phyloP scores from a whole-genome alignment of 257 asterid genomes.

The Misopates orontium region DNA sequence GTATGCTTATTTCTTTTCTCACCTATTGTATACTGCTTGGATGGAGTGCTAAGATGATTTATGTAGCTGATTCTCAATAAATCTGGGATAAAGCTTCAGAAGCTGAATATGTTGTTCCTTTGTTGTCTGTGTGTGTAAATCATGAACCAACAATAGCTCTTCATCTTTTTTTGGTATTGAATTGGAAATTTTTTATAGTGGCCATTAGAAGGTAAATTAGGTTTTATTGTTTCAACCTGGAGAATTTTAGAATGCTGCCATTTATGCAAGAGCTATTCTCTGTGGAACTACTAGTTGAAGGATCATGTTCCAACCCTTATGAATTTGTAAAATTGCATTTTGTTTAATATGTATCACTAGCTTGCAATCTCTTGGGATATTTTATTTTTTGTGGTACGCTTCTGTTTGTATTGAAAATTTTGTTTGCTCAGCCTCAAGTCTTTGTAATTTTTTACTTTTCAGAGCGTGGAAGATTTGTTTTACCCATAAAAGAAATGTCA shows the following conservation, averaged over 20 bases:
- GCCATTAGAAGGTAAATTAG: slow-evolving; percentile 14
- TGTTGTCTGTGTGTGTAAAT: slow-evolving; percentile 1
- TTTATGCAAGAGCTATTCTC: background rate
- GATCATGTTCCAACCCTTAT: background rate
- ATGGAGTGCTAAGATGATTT: background rate
- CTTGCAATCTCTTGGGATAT: background rate
- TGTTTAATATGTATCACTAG: background rate
- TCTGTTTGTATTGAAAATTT: too few relatives aligned
- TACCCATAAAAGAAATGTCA: background rate
- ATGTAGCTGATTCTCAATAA: background rate
- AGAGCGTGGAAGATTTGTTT: background rate
- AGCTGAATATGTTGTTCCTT: background rate
- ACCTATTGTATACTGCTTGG: background rate
- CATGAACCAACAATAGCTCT: background rate
- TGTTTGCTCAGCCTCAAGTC: too few relatives aligned
- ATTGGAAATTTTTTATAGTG: background rate
- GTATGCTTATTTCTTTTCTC: background rate
- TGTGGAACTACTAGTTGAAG: slow-evolving; percentile 13
- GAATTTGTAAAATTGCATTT: background rate
- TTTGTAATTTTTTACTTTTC: background rate
- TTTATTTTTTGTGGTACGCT: background rate
- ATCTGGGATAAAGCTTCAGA: background rate
- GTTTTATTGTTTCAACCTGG: background rate
- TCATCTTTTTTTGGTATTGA: slow-evolving; percentile 7
- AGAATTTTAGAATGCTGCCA: background rate